Evolutionary conservation across 2,329 filamentous ascomycete genomes (phyloP).

Genomic region (Phialophora macrospora): DNA sequence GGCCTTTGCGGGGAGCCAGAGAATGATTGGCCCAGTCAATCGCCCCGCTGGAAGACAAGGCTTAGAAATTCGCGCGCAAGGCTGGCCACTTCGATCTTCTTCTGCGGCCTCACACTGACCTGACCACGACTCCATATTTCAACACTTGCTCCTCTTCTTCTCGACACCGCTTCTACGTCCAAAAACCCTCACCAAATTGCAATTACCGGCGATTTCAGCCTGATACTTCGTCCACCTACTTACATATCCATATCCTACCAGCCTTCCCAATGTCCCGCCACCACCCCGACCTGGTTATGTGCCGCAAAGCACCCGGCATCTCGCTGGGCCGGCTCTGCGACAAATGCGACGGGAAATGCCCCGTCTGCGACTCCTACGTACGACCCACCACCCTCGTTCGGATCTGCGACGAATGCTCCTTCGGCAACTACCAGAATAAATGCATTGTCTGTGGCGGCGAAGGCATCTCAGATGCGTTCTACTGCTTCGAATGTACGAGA

Average conservation of each 20-base stretch:
- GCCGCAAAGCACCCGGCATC: slow-evolving; percentile 97
- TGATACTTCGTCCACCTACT: background rate
- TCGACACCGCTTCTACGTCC: background rate
- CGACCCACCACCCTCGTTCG: slow-evolving; percentile 95
- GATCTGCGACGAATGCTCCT: slow-evolving; percentile 99
- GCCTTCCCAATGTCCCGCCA: slow-evolving; percentile 77
- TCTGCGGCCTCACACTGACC: slow-evolving; percentile 1
- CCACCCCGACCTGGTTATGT: slow-evolving; percentile 99
- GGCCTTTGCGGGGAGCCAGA: slow-evolving; percentile 18
- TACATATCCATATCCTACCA: background rate
- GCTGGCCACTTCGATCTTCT: slow-evolving; percentile 15
- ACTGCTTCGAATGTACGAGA: slow-evolving; percentile 98
- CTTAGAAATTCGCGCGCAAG: slow-evolving; percentile 29
- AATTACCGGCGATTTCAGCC: background rate
- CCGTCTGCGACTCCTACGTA: slow-evolving; percentile 98
- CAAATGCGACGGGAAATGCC: slow-evolving; percentile 99
- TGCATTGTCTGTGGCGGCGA: slow-evolving; percentile 98
- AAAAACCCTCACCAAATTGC: background rate
- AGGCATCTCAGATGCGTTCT: slow-evolving; percentile 97
- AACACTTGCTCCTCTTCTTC: background rate
- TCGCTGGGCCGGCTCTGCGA: slow-evolving; percentile 98
- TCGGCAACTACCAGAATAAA: slow-evolving; percentile 99
- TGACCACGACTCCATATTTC: background rate
- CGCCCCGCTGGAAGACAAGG: slow-evolving; percentile 4
- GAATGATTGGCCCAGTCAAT: background rate